phyloP scores from a whole-genome alignment of 768 basidiomycete species.

The Mycena albidolilacea region DNA sequence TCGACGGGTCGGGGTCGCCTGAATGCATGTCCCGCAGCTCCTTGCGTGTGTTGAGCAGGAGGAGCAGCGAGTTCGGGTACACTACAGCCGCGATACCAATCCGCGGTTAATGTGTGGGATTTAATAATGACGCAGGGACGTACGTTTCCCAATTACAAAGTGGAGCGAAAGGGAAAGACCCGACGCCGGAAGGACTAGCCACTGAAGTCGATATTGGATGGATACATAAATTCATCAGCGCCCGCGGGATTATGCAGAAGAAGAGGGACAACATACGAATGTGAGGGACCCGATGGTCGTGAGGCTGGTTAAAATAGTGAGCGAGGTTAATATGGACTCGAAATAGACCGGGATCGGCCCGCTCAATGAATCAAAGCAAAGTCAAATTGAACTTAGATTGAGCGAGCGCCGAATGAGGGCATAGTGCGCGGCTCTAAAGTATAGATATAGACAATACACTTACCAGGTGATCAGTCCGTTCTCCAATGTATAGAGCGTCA shows the following conservation, averaged over 20 bases:
- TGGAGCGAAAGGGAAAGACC: conserved; percentile 63
- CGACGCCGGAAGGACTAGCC: conserved; percentile 60
- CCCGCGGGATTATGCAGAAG: not conserved
- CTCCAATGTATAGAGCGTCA: conserved; percentile 60
- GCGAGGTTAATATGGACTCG: not conserved
- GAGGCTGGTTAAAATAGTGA: conserved; percentile 46
- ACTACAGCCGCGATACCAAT: conserved; percentile 40
- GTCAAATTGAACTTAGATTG: not conserved
- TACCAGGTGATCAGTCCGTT: conserved; percentile 59
- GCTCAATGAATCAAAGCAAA: not conserved
- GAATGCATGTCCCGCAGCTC: conserved; percentile 45
- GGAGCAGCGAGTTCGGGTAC: conserved; percentile 54
- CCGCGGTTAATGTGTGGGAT: not conserved
- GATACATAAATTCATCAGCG: conserved; percentile 12
- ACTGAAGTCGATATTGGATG: conserved; percentile 42
- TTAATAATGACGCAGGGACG: conserved; percentile 30
- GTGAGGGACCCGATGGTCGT: conserved; percentile 59
- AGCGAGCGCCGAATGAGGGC: not conserved
- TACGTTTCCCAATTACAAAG: conserved; percentile 64
- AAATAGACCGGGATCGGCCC: not conserved
- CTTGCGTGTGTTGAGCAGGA: conserved; percentile 51
- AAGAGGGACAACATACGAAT: conserved; percentile 52
- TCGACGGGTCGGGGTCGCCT: conserved; percentile 12
- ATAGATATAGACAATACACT: conserved; percentile 13
- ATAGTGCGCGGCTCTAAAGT: not conserved